These are phyloP conservation scores for Penicillium janthinellum DNA, from an alignment of 2,329 filamentous ascomycete species.

Conservation along the genomic window DNA sequence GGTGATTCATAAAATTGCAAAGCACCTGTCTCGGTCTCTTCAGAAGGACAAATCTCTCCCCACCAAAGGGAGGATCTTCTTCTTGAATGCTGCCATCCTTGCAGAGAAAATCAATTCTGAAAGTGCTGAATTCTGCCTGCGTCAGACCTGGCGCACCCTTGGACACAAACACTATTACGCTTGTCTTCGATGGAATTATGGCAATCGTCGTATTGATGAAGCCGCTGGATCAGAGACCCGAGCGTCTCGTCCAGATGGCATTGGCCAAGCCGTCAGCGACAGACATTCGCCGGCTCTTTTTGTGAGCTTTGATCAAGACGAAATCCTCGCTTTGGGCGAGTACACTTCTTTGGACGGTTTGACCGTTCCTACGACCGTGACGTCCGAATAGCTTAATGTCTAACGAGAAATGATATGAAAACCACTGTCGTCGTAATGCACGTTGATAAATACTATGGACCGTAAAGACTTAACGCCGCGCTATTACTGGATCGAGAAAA, in stretches of 20 bases:
- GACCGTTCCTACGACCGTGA: neutral
- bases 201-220: neutral
- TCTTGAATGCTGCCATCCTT: slow-evolving; percentile 34
- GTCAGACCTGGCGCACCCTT: slow-evolving; percentile 32
- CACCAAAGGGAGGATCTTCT: slow-evolving; percentile 34
- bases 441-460: slow-evolving; percentile 2
- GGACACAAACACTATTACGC: slow-evolving; percentile 36
- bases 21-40: slow-evolving; percentile 17
- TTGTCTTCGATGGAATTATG: slow-evolving; percentile 27
- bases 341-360: slow-evolving; percentile 13
- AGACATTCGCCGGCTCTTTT: slow-evolving; percentile 16
- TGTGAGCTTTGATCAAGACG: slow-evolving; percentile 32
- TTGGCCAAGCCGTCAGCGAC: neutral
- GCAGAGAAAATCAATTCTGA: slow-evolving; percentile 14
- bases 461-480: slow-evolving; percentile 11
- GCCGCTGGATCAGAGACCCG: neutral
- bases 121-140: slow-evolving; percentile 27
- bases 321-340: slow-evolving; percentile 24
- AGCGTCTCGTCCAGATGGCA: neutral
- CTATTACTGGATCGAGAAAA: slow-evolving; percentile 11
- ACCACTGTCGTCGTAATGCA: neutral
- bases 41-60: slow-evolving; percentile 3
- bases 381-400: neutral
- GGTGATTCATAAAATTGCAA: slow-evolving; percentile 29
- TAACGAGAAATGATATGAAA: neutral